These are phyloP conservation scores for Clarireedia sp. DNA, from an alignment of 2,329 filamentous ascomycete species.

Conservation along the genomic window DNA sequence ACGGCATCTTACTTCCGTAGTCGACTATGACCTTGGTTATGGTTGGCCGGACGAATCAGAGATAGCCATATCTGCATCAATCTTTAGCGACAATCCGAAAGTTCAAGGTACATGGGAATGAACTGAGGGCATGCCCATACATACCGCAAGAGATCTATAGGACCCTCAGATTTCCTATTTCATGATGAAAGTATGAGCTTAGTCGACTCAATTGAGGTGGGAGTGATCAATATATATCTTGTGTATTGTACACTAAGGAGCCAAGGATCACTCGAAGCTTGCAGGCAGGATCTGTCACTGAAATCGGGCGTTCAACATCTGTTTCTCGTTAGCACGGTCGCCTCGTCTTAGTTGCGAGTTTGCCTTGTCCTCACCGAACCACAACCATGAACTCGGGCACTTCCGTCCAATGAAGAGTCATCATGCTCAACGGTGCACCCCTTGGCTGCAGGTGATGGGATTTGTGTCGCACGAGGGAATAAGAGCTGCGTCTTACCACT, in stretches of 20 bases:
- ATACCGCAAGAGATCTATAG: background rate
- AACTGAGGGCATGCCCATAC: background rate
- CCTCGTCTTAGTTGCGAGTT: slow-evolving; percentile 18
- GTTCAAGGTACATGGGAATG: slow-evolving; percentile 11
- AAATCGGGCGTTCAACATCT: slow-evolving; percentile 12
- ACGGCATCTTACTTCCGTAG: background rate
- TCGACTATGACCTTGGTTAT: slow-evolving; percentile 14
- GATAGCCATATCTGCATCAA: slow-evolving; percentile 15
- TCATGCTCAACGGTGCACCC: slow-evolving; percentile 4
- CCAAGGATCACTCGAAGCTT: slow-evolving; percentile 15
- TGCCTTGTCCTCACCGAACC: slow-evolving; percentile 11
- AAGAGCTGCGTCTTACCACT: background rate
- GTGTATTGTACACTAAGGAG: slow-evolving; percentile 11
- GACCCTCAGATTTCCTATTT: background rate
- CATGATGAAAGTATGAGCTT: background rate
- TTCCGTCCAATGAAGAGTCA: slow-evolving; percentile 2
- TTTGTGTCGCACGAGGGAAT: background rate
- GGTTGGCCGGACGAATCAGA: slow-evolving; percentile 19
- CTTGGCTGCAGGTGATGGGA: slow-evolving; percentile 7
- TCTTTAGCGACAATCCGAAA: slow-evolving; percentile 22
- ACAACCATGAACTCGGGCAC: slow-evolving; percentile 8
- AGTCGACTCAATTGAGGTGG: slow-evolving; percentile 8
- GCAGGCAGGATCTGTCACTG: slow-evolving; percentile 11
- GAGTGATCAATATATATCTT: slow-evolving; percentile 18
- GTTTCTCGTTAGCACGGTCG: slow-evolving; percentile 18